Evolutionary conservation across 257 asterid genomes (phyloP), one percentile per base, ranked within the genome.

Genomic region (Coffea canephora): DNA sequence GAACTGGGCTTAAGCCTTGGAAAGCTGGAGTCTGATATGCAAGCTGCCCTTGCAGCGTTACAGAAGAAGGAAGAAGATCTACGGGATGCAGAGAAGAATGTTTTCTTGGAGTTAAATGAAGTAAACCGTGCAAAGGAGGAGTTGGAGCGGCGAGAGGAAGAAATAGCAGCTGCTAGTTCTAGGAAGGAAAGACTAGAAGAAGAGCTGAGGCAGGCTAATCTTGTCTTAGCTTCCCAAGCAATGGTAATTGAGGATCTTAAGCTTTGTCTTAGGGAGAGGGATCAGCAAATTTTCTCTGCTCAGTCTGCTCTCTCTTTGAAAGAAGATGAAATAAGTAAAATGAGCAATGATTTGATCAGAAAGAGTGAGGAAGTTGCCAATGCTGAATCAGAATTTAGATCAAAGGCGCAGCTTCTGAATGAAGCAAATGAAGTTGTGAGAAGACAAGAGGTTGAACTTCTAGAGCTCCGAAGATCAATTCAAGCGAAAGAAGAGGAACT

Each of bases 21-120:
- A 27, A 77, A 79, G 78, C 87, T 91, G 69, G 99, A 93, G 84
- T 83, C 90, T 9, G 97, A 92, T 84, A 86, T 93, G 76, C 89
- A 85, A 43, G 92, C 87, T 67, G 98, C 91, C 66, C 85, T 93
- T 77, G 61, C 75, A 41, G 90, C 92, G 55, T 88, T 95, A 85
- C 91, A 87, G 88, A 88, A 87, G 86, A 93, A 92, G 87, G 99
- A 95, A 85, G 94, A 93, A 57, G 91, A 91, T 74, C 82, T 93
- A 61, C 96, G 87, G 81, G 91, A 91, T 72, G 91, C 96, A 1
- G 99, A 95, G 86, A 88, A 81, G 77, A 88, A 85, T 72, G 80
- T 95, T 57, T 71, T 72, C 67, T 41, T 46, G 52, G 99, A 93
- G 70, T 87, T 82, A 85, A 78, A 82, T 19, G 90, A 88, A 71